A percentile compares a stretch with the other conserved stretches of the same genome.
Conservation (phyloP, 208 protist species). For the Trypanosoma brucei region DNA sequence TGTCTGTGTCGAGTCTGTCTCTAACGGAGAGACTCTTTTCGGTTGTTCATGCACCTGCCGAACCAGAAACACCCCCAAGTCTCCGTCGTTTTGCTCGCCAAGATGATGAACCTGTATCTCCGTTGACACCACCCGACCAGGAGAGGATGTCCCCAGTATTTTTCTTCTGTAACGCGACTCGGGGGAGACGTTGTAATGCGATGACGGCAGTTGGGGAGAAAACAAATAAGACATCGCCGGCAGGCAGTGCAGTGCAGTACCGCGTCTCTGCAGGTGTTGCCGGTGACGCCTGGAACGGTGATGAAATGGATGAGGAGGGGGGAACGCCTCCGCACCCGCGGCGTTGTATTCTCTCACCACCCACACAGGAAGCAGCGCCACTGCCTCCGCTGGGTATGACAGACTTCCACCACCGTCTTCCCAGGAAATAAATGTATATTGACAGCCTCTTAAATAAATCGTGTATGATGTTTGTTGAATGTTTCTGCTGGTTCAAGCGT, state of each 20-base stretch:
- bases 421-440: not conserved
- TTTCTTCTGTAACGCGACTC: conserved; percentile 46
- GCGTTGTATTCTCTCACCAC: conserved; percentile 14
- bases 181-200: not conserved
- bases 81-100: conserved; percentile 27
- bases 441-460: not conserved
- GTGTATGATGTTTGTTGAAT: too few species aligned
- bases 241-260: not conserved
- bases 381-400: not conserved
- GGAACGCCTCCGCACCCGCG: conserved; percentile 8
- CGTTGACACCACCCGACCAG: conserved; percentile 23
- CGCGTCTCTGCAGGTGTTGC: not conserved
- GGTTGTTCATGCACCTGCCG: conserved; percentile 41
- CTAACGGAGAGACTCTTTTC: conserved; percentile 50
- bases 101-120: not conserved
- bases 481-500: too few species aligned
- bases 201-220: not conserved
- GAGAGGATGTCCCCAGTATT: conserved; percentile 31
- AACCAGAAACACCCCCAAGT: conserved; percentile 46
- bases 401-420: not conserved
- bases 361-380: not conserved
- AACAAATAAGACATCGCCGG: not conserved
- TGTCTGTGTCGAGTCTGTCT: not conserved
- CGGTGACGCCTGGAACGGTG: not conserved
- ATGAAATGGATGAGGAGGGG: not conserved